phyloP scores from a whole-genome alignment of 129 eudicot genomes.

The Pulicaria dysenterica region DNA sequence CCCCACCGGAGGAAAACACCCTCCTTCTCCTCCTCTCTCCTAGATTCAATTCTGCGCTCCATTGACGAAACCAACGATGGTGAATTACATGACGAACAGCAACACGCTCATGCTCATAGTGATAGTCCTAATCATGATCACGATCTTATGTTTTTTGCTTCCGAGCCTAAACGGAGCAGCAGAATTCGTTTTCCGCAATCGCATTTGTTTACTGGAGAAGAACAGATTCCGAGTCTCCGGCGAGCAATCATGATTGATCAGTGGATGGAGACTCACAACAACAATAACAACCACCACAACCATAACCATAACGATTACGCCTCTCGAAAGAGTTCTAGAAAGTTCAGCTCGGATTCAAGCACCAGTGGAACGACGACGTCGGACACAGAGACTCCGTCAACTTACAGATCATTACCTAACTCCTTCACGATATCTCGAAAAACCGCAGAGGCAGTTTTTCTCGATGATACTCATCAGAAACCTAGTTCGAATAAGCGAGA shows the following conservation, averaged over 20 bases:
- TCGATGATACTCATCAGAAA: constrained; percentile 17
- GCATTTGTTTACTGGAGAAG: constrained; percentile 7
- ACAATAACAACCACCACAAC: not conserved
- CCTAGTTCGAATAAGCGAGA: constrained; percentile 32
- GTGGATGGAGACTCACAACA: constrained; percentile 62
- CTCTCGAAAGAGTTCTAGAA: constrained; percentile 19
- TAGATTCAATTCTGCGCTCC: constrained; percentile 81
- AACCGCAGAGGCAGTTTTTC: constrained; percentile 19
- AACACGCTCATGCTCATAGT: not conserved
- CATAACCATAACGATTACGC: not conserved
- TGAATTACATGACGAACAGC: constrained; percentile 5
- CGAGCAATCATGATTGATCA: constrained; percentile 72
- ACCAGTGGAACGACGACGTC: constrained; percentile 55
- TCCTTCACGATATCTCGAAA: constrained; percentile 31
- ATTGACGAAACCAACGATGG: constrained; percentile 54
- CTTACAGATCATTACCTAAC: constrained; percentile 36
- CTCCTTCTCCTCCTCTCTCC: constrained; percentile 83
- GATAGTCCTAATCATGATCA: not conserved
- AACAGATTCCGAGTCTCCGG: constrained; percentile 58
- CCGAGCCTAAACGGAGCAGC: constrained; percentile 23
- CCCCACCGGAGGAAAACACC: constrained; percentile 54
- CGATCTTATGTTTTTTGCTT: constrained; percentile 3
- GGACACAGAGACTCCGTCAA: constrained; percentile 46
- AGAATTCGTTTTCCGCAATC: constrained; percentile 16
- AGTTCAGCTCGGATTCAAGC: constrained; percentile 43